These are phyloP conservation scores for Aspergillus hancockii DNA, from an alignment of 495 filamentous ascomycete species.

Conservation along the genomic window DNA sequence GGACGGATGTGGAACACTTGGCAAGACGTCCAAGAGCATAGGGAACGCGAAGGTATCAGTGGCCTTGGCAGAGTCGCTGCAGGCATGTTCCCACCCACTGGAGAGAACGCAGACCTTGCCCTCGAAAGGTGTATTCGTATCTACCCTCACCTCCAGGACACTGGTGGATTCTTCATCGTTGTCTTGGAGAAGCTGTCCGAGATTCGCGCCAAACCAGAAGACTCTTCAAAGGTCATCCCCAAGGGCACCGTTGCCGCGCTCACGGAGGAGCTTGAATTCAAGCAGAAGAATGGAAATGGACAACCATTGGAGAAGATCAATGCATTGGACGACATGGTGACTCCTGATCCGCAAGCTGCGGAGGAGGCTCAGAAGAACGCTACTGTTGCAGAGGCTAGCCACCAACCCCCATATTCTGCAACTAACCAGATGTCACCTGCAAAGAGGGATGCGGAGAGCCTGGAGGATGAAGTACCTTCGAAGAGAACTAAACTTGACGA, in stretches of 20 bases:
- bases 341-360: constrained; percentile 34
- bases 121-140: constrained; percentile 88
- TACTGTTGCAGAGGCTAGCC: constrained; percentile 42
- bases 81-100: constrained; percentile 79
- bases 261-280: constrained; percentile 53
- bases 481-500: constrained; percentile 51
- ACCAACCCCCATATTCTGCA: constrained; percentile 41
- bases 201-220: constrained; percentile 80
- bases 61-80: constrained; percentile 65
- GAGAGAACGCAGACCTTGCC: constrained; percentile 60
- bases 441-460: constrained; percentile 43
- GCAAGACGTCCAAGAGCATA: constrained; percentile 70
- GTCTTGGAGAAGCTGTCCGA: constrained; percentile 89
- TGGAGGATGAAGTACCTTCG: constrained; percentile 44
- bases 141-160: constrained; percentile 94
- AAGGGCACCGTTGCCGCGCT: constrained; percentile 54
- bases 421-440: constrained; percentile 31
- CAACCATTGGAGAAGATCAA: constrained; percentile 51
- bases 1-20: constrained; percentile 74
- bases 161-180: constrained; percentile 95
- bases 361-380: constrained; percentile 45
- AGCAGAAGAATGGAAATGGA: constrained; percentile 41
- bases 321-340: constrained; percentile 48
- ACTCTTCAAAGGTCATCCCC: constrained; percentile 57
- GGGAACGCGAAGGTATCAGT: constrained; percentile 54